Base-by-base conservation (phyloP, 176 grass and related monocot genomes). In the Cenchrus fungigraminus region DNA sequence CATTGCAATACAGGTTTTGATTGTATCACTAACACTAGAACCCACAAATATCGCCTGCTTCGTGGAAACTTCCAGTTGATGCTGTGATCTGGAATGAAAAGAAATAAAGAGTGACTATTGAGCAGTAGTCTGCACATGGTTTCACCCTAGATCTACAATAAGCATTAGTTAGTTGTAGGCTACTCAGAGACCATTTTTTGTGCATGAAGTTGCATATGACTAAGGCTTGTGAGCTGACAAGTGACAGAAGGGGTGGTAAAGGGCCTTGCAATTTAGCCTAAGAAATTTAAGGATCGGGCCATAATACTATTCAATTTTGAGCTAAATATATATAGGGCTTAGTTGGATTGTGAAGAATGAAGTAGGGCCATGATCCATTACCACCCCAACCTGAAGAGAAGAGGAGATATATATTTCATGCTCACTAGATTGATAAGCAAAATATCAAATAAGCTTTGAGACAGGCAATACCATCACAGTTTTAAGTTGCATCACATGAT, bases 21-120 rank as follows among this genome's bases (percentile, higher is more conserved):
- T 99, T 40, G 97, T 99, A 90, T 96, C 94, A 86, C 94, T 99
- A 63, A 99, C 90, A 61, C 97, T 99, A 69, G 97, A 99, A 84
- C 91, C 97, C 83, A 99, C 84, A 84, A 99, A 99, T 91, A 99
- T 99, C 51, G 91, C 71, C 82, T 96, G 93, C 72, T 99, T 96
- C 67, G 94, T 96, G 62, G 93, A 92, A 85, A 96, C 88, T 92
- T 99, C 97, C 78, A 99, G 90, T n/a, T 99, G 84, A 89, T 92
- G 94, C 55, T 96, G 97, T 19, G 83, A 79, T 91, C 97, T 99
- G 83, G 60, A 65, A 85, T 80, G 16, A 89, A 81, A n/a, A 16
- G 13, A 3, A 78, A 87, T 87, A 49, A 17, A 81, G 84, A 84
- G 5, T 58, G 47, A 78, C 44, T 68, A 79, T 71, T 53, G 53